Conservation (phyloP, 1,139 yeast species). For the Yamadazyma aaseri region DNA sequence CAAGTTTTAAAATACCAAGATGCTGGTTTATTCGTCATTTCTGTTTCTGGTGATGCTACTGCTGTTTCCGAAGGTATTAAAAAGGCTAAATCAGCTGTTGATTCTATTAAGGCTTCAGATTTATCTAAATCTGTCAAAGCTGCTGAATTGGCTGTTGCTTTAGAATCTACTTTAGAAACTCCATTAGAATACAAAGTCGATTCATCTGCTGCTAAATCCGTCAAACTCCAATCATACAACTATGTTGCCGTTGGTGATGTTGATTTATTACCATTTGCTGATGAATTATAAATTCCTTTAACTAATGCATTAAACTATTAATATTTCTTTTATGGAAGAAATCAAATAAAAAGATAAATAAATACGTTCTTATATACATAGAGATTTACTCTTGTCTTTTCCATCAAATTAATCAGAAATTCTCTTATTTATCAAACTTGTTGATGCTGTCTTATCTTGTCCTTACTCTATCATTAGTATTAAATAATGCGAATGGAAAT, state of each 20-base stretch:
- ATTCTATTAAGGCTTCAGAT: constrained; percentile 33
- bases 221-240: constrained; percentile 67
- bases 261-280: constrained; percentile 82
- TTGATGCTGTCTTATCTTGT: too few species aligned
- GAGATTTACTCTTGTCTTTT: too few species aligned
- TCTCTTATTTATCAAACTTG: too few species aligned
- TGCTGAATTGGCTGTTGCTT: constrained; percentile 47
- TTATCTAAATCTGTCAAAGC: constrained; percentile 42
- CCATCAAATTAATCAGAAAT: too few species aligned
- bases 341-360: neutral
- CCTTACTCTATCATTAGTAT: too few species aligned
- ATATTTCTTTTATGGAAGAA: neutral
- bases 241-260: constrained; percentile 92
- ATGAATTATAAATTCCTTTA: constrained; percentile 60
- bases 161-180: constrained; percentile 49
- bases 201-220: constrained; percentile 43
- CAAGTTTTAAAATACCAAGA: constrained; percentile 68
- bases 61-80: constrained; percentile 62
- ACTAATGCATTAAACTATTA: constrained; percentile 1
- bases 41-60: constrained; percentile 61
- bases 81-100: constrained; percentile 58
- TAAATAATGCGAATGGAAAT: neutral
- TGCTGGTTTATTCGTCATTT: constrained; percentile 77
- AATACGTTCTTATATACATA: neutral
- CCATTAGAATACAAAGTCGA: constrained; percentile 48